Conservation (phyloP, 2,329 filamentous ascomycete genomes). For the Penicillium sp. region DNA sequence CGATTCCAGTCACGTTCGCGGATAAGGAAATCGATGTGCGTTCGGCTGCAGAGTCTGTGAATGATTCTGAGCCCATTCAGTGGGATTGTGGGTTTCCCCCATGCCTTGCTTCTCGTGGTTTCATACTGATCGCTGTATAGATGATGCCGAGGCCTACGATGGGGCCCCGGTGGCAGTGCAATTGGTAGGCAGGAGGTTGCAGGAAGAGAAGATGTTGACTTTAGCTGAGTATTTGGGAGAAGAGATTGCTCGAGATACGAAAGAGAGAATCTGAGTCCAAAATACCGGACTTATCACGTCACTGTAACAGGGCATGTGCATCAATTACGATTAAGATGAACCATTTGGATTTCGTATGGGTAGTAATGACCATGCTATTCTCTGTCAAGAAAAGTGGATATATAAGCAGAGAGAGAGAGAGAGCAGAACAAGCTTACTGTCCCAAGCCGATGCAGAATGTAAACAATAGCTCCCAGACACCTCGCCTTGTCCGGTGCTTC, state of each 20-base stretch:
- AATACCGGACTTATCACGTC: background rate
- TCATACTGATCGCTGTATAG: conserved; percentile 22
- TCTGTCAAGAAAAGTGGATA: background rate
- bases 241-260: conserved; percentile 12
- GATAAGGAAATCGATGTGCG: conserved; percentile 51
- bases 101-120: background rate
- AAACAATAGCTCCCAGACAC: background rate
- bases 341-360: background rate
- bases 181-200: conserved; percentile 48
- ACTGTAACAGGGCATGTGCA: background rate
- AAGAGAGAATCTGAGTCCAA: background rate
- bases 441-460: background rate
- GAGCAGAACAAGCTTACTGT: background rate
- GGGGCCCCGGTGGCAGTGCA: conserved; percentile 50
- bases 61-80: conserved; percentile 46
- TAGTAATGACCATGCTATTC: background rate
- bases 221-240: conserved; percentile 43
- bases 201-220: conserved; percentile 52
- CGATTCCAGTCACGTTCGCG: conserved; percentile 56
- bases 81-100: conserved; percentile 46
- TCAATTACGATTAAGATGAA: background rate
- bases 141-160: conserved; percentile 50
- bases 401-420: background rate
- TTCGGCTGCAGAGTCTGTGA: conserved; percentile 38
- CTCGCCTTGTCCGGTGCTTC: background rate